Base-by-base conservation (phyloP, 2,329 filamentous ascomycete genomes). In the Ceratocystis cubensis region DNA sequence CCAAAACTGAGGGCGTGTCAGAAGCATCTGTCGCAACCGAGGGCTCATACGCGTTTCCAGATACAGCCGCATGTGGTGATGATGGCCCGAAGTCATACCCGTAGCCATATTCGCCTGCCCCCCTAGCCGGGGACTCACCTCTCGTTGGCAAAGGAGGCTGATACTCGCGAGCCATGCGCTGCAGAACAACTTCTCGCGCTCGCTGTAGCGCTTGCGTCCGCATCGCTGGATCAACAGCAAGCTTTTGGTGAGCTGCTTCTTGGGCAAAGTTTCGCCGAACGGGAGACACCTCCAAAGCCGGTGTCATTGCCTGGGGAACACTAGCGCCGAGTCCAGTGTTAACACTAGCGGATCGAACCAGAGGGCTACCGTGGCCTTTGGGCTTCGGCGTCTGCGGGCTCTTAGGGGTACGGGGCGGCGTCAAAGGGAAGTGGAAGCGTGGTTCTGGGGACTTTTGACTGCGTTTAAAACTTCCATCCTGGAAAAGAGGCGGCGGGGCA, bases 111-210 rank as follows among this genome's bases (percentile, higher is more conserved):
- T 41, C 37, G 3, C 50, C 50, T 15, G 22, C 13, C 50, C 25
- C 13, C 20, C 3, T 22, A 10, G 7, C 20, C 15, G 56, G n/a
- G 25, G 5, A 20, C 56, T 5, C 17, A 3, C 56, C 56, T 20
- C 17, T 30, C 13, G 17, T 13, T 30, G 56, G 8, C 17, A 2
- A 33, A 28, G 17, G 25, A 2, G 28, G 28, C 15, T 59, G 33
- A 41, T 67, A 84, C 72, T 85, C 81, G 66, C 78, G 78, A 70
- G 78, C 81, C 63, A 87, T 78, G 70, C 84, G 84, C 68, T 77
- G 78, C 65, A 87, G 75, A 13, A 87, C 83, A 0, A 82, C 81
- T 69, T 84, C 82, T 72, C 82, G 84, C 44, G 84, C 84, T 67
- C 81, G 80, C 71, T 79, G 78, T 63, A 87, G 75, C 8, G 83